These are phyloP conservation scores for Astrothelium macrocarpum DNA, from an alignment of 495 filamentous ascomycete species.

Conservation along the genomic window DNA sequence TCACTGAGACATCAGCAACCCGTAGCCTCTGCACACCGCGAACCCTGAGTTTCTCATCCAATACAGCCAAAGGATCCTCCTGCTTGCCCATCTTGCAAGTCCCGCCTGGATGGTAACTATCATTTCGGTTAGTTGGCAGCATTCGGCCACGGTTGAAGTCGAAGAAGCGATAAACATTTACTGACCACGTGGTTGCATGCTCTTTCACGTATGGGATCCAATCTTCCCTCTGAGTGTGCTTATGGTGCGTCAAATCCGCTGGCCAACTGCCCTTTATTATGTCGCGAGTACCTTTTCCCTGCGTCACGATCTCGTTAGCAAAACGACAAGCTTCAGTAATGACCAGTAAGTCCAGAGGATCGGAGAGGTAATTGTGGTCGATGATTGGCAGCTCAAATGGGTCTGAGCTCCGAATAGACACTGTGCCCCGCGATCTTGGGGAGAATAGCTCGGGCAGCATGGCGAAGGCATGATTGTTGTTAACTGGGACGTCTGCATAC, in stretches of 20 bases:
- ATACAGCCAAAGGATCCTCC: constrained; percentile 41
- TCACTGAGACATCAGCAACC: constrained; percentile 48
- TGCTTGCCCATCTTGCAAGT: constrained; percentile 46
- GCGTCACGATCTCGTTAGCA: constrained; percentile 46
- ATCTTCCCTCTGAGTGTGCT: constrained; percentile 38
- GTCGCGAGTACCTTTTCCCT: constrained; percentile 44
- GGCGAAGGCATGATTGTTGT: constrained; percentile 37
- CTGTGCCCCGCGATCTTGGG: constrained; percentile 4
- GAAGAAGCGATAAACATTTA: background rate
- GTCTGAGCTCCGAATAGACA: constrained; percentile 19
- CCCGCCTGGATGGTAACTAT: constrained; percentile 40
- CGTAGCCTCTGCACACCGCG: constrained; percentile 43
- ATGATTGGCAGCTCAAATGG: constrained; percentile 37
- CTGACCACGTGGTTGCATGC: constrained; percentile 41
- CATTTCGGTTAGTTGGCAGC: constrained; percentile 25
- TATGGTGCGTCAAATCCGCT: constrained; percentile 36
- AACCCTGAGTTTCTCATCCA: constrained; percentile 46
- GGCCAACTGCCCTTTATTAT: constrained; percentile 49
- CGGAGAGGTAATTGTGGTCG: constrained; percentile 42
- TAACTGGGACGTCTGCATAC: constrained; percentile 36
- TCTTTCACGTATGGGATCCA: constrained; percentile 42
- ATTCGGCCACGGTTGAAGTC: no score
- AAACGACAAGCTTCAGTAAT: constrained; percentile 42
- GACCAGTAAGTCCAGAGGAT: constrained; percentile 41
- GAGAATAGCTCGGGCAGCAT: constrained; percentile 26